Conservation (phyloP, 1,284 basidiomycete genomes). For the Mycosarcoma mackinlayi region DNA sequence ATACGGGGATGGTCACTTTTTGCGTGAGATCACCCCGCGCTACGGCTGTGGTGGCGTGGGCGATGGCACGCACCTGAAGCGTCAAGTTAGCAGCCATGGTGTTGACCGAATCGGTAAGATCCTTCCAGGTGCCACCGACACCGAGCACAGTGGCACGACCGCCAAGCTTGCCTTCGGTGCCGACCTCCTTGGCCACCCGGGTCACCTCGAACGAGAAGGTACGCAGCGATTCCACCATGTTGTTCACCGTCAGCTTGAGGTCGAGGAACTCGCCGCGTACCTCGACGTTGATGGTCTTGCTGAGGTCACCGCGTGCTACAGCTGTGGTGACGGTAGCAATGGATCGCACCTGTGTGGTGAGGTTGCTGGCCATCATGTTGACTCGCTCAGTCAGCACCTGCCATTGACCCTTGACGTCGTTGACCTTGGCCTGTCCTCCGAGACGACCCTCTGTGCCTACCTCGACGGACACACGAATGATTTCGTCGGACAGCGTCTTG, state of each 20-base stretch:
- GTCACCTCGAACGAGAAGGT: conserved; percentile 69
- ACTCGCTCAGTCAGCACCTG: conserved; percentile 68
- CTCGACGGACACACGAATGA: conserved; percentile 79
- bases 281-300: conserved; percentile 68
- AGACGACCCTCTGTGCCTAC: conserved; percentile 91
- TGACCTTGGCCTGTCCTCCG: conserved; percentile 86
- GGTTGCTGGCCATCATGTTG: conserved; percentile 73
- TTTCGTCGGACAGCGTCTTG: conserved; percentile 66
- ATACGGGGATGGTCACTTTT: conserved; percentile 90
- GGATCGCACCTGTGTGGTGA: conserved; percentile 86
- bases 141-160: conserved; percentile 68
- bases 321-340: conserved; percentile 67
- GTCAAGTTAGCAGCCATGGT: conserved; percentile 78
- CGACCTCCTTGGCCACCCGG: conserved; percentile 68
- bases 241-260: conserved; percentile 67
- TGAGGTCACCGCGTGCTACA: conserved; percentile 66
- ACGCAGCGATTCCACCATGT: conserved; percentile 68
- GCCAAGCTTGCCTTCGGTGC: conserved; percentile 68
- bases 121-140: conserved; percentile 71
- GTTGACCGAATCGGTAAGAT: conserved; percentile 83
- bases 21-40: conserved; percentile 92
- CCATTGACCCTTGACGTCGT: conserved; percentile 70
- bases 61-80: conserved; percentile 92
- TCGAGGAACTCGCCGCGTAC: conserved; percentile 67
- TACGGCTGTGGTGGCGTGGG: conserved; percentile 93